Percentiles rank a stretch among this genome's conserved stretches.
Evolutionary conservation across 2,329 filamentous ascomycete genomes (phyloP).

Genomic region (Raffaelea deltoideospora): DNA sequence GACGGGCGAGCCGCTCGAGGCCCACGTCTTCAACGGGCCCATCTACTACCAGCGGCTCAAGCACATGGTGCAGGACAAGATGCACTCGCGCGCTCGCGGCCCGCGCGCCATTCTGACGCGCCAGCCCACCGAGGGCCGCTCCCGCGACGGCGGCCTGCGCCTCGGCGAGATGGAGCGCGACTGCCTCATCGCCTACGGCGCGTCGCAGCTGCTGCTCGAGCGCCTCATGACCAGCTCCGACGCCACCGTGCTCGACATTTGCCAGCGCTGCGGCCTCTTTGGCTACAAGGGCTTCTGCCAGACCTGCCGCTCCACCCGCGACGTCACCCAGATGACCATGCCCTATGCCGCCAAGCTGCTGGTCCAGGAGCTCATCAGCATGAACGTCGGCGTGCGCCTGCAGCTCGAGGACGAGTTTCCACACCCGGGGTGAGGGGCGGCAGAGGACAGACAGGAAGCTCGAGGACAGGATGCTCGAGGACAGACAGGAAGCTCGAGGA

Average conservation of each 20-base stretch:
- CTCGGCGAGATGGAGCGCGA: constrained; percentile 98
- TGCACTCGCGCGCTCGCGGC: constrained; percentile 88
- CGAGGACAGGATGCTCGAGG: too few species aligned
- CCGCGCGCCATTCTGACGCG: constrained; percentile 84
- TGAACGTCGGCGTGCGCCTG: constrained; percentile 93
- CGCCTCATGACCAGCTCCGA: constrained; percentile 90
- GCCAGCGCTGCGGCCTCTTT: constrained; percentile 86
- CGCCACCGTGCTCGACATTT: constrained; percentile 82
- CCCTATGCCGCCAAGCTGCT: constrained; percentile 94
- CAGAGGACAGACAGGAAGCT: background rate
- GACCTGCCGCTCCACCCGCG: constrained; percentile 71
- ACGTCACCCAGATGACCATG: constrained; percentile 86
- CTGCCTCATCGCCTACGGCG: constrained; percentile 93
- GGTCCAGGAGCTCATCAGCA: constrained; percentile 90
- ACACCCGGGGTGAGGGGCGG: constrained; percentile 23
- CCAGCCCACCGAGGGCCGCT: constrained; percentile 91
- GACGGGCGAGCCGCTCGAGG: constrained; percentile 83
- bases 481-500: too few species aligned
- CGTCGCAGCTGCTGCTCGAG: constrained; percentile 80
- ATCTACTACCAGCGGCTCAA: constrained; percentile 99
- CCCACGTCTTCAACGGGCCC: constrained; percentile 95
- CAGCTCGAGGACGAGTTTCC: constrained; percentile 92
- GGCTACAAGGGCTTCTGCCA: constrained; percentile 92
- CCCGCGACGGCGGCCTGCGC: constrained; percentile 78
- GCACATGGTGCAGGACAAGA: constrained; percentile 99